Evolutionary conservation across 495 filamentous ascomycete species (phyloP), one percentile per base, ranked within the genome.

Genomic region (Aspergillus mulundensis): DNA sequence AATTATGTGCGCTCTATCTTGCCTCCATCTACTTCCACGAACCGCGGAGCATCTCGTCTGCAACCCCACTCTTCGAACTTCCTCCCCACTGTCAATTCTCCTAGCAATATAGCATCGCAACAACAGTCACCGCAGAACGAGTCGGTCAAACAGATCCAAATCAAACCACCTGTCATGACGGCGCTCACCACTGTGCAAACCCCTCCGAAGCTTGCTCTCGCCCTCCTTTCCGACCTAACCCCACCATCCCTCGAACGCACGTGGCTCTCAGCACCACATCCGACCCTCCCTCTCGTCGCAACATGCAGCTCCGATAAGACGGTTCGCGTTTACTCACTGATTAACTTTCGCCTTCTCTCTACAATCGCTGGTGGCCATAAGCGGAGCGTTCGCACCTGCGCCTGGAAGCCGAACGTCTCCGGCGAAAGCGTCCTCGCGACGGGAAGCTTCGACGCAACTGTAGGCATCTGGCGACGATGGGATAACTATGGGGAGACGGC

Each of bases 371-470:
- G 91, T 39, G 94, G 93, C 3, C 94, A 98, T 71, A 89, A 91
- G 53, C 88, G 94, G 40, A 90, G 85, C 55, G 82, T 98, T 12
- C 83, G 94, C 39, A 79, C 83, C 40, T 81, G 82, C 11, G 86
- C 89, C 34, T 98, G 94, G 94, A 91, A 94, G 68, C 92, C 93
- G 1, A 75, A 78, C 44, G 65, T 82, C 7, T 65, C 73, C 23
- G 78, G 83, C 40, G 79, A 87, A 60, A 84, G 85, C 54, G 87
- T 91, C 32, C 75, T 97, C n/a, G 91, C 91, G 0, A 96, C 91
- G 1, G 93, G 90, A 10, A 88, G 84, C 61, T 97, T 97, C 70
- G 93, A 97, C 66, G 84, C 88, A 10, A 92, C 87, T 5, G 90
- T 91, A 2, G 93, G 90, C 1, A 81, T 97, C 50, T 97, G 93